These are phyloP conservation scores for Pugionium cornutum DNA, from an alignment of 345 rosid genomes.

Conservation along the genomic window DNA sequence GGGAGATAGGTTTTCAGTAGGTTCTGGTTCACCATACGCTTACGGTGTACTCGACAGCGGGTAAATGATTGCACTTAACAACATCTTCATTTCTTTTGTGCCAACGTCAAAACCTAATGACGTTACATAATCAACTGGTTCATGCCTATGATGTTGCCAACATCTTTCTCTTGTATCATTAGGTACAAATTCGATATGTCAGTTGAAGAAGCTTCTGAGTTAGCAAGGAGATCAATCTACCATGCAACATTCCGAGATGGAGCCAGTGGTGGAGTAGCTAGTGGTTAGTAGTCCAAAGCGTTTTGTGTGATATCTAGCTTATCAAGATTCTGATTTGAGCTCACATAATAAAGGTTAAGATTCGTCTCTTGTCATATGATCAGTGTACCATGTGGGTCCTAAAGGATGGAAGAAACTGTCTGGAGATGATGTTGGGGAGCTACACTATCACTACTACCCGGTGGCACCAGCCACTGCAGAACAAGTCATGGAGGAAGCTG, in stretches of 20 bases:
- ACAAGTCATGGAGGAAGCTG: constrained; percentile 87
- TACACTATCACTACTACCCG: constrained; percentile 82
- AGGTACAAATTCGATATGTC: constrained; percentile 89
- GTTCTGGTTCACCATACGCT: constrained; percentile 99
- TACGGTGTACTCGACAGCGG: constrained; percentile 96
- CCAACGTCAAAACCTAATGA: constrained; percentile 3
- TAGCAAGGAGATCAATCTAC: constrained; percentile 94
- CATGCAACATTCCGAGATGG: constrained; percentile 99
- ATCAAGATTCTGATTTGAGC: constrained; percentile 10
- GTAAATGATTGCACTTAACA: constrained; percentile 41
- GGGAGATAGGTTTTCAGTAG: constrained; percentile 95
- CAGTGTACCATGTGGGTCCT: constrained; percentile 97
- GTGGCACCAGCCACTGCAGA: constrained; percentile 61
- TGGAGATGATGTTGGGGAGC: constrained; percentile 97
- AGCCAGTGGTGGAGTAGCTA: constrained; percentile 99
- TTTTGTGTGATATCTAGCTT: constrained; percentile 9
- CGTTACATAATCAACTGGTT: not conserved
- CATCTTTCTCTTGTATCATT: not conserved
- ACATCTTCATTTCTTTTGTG: not conserved
- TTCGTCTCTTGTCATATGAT: constrained; percentile 30
- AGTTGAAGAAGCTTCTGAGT: constrained; percentile 86
- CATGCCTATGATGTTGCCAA: not conserved
- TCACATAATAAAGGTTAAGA: not conserved
- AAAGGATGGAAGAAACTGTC: constrained; percentile 93
- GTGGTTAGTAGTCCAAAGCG: constrained; percentile 55